These are phyloP conservation scores for Cicer judaicum DNA, from an alignment of 306 rosid genomes.

Conservation along the genomic window DNA sequence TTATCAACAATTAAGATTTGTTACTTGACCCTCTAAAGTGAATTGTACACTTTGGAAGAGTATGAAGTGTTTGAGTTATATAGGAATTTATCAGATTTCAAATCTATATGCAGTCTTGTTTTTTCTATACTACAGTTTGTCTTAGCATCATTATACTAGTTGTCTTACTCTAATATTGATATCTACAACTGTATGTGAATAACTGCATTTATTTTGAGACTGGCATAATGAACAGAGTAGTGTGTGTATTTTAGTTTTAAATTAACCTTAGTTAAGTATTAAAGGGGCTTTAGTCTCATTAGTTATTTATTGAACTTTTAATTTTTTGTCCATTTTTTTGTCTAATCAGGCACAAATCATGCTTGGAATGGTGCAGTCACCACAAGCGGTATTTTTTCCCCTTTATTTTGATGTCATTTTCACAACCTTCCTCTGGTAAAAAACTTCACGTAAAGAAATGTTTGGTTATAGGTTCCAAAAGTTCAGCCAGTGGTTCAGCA, in stretches of 20 bases:
- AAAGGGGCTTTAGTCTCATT: background rate
- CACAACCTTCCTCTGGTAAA: constrained; percentile 26
- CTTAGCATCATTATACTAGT: constrained; percentile 17
- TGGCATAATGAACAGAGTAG: background rate
- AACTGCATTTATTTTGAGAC: background rate
- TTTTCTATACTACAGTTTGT: background rate
- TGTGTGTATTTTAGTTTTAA: constrained; percentile 25
- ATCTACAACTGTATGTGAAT: constrained; percentile 16
- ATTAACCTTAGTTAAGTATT: background rate
- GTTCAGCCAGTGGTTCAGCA: constrained; percentile 73
- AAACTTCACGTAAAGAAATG: constrained; percentile 27
- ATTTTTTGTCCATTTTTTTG: constrained; percentile 39
- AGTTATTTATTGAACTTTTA: constrained; percentile 32
- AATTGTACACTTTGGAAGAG: background rate
- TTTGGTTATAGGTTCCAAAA: constrained; percentile 68
- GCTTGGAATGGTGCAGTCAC: constrained; percentile 98
- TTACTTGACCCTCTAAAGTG: background rate
- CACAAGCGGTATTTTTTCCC: constrained; percentile 65
- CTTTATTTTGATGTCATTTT: constrained; percentile 17
- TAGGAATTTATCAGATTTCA: background rate
- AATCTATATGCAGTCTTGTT: constrained; percentile 12
- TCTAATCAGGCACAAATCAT: constrained; percentile 87
- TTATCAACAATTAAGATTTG: background rate
- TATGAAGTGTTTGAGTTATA: constrained; percentile 7
- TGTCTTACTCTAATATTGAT: constrained; percentile 11